phyloP scores from a whole-genome alignment of 768 basidiomycete species.

The Lepiota brunneoincarnata region DNA sequence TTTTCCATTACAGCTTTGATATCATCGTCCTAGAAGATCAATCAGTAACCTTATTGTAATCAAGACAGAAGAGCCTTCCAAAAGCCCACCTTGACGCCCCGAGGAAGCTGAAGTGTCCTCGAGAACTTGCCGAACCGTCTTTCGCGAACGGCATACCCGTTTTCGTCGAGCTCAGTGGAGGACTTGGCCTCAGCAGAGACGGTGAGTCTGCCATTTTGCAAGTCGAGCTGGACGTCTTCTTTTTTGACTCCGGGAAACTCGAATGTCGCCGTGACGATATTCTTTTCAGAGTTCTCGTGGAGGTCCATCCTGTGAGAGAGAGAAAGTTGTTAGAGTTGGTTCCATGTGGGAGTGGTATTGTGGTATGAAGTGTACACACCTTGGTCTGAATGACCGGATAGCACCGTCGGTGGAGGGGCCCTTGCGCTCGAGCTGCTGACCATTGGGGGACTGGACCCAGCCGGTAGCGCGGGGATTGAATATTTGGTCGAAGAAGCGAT shows the following conservation, averaged over 20 bases:
- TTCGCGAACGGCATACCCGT: slow-evolving; percentile 43
- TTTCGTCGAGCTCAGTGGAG: slow-evolving; percentile 29
- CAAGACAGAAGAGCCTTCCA: not conserved
- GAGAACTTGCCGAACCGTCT: slow-evolving; percentile 43
- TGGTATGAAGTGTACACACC: not conserved
- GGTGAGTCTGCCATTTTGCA: slow-evolving; percentile 46
- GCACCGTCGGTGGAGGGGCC: not conserved
- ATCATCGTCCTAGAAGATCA: slow-evolving; percentile 26
- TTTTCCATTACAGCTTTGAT: slow-evolving; percentile 43
- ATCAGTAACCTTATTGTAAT: slow-evolving; percentile 26
- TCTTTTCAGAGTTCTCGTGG: slow-evolving; percentile 44
- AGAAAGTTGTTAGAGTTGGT: too few species aligned
- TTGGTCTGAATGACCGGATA: not conserved
- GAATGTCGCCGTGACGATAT: slow-evolving; percentile 51
- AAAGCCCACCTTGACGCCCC: slow-evolving; percentile 48
- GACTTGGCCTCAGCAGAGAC: slow-evolving; percentile 47
- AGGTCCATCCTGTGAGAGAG: slow-evolving; percentile 46
- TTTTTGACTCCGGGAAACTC: slow-evolving; percentile 56
- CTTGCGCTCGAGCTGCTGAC: too few species aligned
- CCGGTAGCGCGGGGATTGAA: not conserved
- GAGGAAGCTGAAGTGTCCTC: slow-evolving; percentile 49
- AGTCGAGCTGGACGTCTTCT: slow-evolving; percentile 49
- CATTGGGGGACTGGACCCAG: not conserved
- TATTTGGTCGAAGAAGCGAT: slow-evolving; percentile 9
- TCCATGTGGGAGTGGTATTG: slow-evolving; percentile 1